A percentile compares a stretch with the other conserved stretches of the same genome.
phyloP scores from a whole-genome alignment of 306 rosid species.

The Cicer chorassanicum region DNA sequence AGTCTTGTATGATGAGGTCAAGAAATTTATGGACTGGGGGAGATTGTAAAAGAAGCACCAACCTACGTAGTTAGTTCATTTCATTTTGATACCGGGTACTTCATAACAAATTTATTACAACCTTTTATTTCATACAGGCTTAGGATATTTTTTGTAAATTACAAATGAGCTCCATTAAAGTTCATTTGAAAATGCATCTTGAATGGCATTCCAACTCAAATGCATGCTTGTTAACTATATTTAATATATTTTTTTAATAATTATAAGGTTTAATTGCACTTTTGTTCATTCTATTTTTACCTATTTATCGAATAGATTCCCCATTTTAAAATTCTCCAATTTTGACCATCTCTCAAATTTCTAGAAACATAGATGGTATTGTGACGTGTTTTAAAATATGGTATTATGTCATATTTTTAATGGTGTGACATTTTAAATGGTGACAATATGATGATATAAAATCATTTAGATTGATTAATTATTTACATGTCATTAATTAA shows the following conservation, averaged over 20 bases:
- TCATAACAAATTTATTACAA: conserved; percentile 34
- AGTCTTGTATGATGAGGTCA: conserved; percentile 93
- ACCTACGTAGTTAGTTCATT: conserved; percentile 20
- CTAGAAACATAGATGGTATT: too few species aligned
- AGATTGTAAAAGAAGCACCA: conserved; percentile 47
- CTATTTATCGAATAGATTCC: too few species aligned
- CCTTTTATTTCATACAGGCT: conserved; percentile 27
- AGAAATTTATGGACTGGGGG: conserved; percentile 82
- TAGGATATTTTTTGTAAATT: conserved; percentile 46
- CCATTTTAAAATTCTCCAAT: too few species aligned
- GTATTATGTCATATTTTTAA: too few species aligned
- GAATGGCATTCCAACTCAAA: conserved; percentile 29
- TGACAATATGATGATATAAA: too few species aligned
- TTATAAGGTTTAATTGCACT: neutral
- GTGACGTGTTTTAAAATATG: too few species aligned
- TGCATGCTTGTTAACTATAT: neutral
- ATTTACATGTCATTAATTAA: too few species aligned
- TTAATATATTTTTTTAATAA: neutral
- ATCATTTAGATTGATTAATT: too few species aligned
- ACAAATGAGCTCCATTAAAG: conserved; percentile 45
- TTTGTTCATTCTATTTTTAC: too few species aligned
- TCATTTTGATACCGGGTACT: conserved; percentile 39
- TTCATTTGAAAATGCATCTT: conserved; percentile 48
- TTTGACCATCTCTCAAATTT: too few species aligned
- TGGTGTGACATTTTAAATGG: too few species aligned